phyloP scores from a whole-genome alignment of 179 eudicot genomes.

The Drosera spatulata region DNA sequence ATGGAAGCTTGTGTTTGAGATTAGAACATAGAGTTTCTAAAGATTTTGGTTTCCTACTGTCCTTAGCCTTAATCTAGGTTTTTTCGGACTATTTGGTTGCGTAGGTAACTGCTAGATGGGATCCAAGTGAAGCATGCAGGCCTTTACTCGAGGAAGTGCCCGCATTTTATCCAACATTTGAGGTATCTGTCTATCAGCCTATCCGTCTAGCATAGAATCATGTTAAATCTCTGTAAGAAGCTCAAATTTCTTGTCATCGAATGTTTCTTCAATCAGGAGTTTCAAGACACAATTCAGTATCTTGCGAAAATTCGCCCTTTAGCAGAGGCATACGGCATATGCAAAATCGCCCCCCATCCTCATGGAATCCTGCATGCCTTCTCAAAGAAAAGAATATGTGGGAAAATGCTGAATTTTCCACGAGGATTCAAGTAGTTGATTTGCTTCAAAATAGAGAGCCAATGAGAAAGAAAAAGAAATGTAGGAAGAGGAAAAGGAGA shows the following conservation, averaged over 20 bases:
- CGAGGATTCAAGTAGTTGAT: slow-evolving; percentile 51
- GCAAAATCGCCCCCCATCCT: slow-evolving; percentile 49
- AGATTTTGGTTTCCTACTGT: not conserved
- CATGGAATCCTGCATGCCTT: slow-evolving; percentile 53
- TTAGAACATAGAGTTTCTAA: not conserved
- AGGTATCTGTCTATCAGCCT: slow-evolving; percentile 21
- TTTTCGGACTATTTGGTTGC: slow-evolving; percentile 2
- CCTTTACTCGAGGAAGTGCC: slow-evolving; percentile 50
- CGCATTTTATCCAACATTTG: slow-evolving; percentile 34
- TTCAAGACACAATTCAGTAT: slow-evolving; percentile 50
- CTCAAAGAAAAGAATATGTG: slow-evolving; percentile 36
- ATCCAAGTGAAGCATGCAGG: slow-evolving; percentile 36
- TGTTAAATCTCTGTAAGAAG: not conserved
- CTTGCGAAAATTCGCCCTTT: slow-evolving; percentile 37
- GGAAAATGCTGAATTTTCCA: slow-evolving; percentile 43
- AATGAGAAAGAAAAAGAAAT: slow-evolving; percentile 35
- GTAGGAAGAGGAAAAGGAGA: slow-evolving; percentile 34
- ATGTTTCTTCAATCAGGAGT: slow-evolving; percentile 28
- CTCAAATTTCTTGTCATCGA: not conserved
- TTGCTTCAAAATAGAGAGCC: slow-evolving; percentile 63
- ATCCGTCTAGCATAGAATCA: not conserved
- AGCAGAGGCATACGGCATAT: slow-evolving; percentile 52
- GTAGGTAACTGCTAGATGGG: slow-evolving; percentile 49
- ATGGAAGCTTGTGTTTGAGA: not conserved
- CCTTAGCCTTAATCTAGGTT: not conserved